Conservation (phyloP, 768 basidiomycete species). For the Trametes cubensis region DNA sequence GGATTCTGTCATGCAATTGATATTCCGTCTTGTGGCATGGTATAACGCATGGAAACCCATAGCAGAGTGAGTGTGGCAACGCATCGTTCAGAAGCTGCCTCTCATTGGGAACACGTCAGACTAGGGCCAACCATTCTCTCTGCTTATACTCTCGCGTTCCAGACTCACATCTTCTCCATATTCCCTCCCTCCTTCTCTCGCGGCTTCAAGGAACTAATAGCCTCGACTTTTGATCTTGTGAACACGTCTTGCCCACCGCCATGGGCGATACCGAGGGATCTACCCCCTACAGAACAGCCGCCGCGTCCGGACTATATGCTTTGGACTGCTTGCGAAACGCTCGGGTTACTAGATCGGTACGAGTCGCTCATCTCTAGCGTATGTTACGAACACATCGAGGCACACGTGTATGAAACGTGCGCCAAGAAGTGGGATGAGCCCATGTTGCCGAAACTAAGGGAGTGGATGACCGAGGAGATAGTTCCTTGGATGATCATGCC, state of each 20-base stretch:
- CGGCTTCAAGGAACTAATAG: constrained; percentile 70
- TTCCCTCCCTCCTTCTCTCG: constrained; percentile 69
- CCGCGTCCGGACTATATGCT: constrained; percentile 41
- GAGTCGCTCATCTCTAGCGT: constrained; percentile 83
- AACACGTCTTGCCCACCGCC: constrained; percentile 28
- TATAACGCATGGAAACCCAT: constrained; percentile 75
- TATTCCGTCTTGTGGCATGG: constrained; percentile 69
- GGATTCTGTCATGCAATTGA: constrained; percentile 52
- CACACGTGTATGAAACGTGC: constrained; percentile 66
- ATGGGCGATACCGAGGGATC: constrained; percentile 22
- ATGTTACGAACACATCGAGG: constrained; percentile 85
- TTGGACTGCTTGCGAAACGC: constrained; percentile 65
- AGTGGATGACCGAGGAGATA: constrained; percentile 80
- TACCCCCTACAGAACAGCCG: constrained; percentile 19
- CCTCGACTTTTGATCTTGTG: constrained; percentile 48
- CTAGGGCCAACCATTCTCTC: constrained; percentile 61
- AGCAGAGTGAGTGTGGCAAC: constrained; percentile 43
- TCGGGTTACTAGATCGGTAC: constrained; percentile 81
- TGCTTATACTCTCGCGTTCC: constrained; percentile 69
- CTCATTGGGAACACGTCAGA: constrained; percentile 37
- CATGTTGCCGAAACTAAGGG: constrained; percentile 59
- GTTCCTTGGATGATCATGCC: constrained; percentile 86
- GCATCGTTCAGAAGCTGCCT: neutral
- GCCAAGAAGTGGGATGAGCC: constrained; percentile 69
- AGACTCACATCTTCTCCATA: constrained; percentile 71